These are phyloP conservation scores for Russula sp. DNA, from an alignment of 768 basidiomycete genomes.

Conservation along the genomic window DNA sequence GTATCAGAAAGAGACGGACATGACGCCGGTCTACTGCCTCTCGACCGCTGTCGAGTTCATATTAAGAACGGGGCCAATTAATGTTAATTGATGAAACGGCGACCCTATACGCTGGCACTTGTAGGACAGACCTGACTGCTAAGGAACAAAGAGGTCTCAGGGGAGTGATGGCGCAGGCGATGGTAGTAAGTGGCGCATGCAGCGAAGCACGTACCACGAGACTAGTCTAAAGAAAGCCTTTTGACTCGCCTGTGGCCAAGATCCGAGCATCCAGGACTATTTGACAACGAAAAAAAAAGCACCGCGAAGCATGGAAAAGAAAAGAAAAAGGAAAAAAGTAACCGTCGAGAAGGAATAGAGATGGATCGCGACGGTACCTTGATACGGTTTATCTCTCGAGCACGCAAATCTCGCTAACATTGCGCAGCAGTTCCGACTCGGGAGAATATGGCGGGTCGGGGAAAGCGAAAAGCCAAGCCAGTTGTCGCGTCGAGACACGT, in stretches of 20 bases:
- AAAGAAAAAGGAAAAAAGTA: not conserved
- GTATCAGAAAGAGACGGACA: not conserved
- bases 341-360: not conserved
- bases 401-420: not conserved
- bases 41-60: not conserved
- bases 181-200: not conserved
- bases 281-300: not conserved
- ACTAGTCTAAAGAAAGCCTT: slow-evolving; percentile 1
- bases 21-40: slow-evolving; percentile 1
- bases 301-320: not conserved
- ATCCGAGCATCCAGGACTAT: slow-evolving; percentile 22
- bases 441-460: too few species aligned
- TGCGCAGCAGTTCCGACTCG: not conserved
- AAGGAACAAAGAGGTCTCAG: not conserved
- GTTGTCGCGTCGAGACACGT: not conserved
- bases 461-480: too few species aligned
- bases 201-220: slow-evolving; percentile 4
- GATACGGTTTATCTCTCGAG: not conserved
- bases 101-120: too few species aligned
- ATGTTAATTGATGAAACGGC: not conserved
- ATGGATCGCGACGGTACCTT: too few species aligned
- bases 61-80: not conserved
- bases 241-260: not conserved
- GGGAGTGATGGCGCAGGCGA: not conserved
- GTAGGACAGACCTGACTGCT: not conserved